phyloP scores from a whole-genome alignment of 108 stramenopile species.

The Fistulifera solaris region DNA sequence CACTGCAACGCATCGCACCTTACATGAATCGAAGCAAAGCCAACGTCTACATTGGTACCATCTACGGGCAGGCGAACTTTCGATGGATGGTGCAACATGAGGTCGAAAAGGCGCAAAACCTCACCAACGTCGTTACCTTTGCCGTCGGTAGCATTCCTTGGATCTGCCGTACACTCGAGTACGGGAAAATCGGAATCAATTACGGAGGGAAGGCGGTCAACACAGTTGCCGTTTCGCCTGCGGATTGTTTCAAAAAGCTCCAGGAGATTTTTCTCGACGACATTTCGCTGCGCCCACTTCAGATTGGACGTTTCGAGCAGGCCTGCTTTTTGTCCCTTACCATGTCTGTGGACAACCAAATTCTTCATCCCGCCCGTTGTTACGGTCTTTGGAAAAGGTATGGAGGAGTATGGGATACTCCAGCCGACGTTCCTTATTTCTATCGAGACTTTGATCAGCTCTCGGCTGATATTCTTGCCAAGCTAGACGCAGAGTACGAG shows the following conservation, averaged over 20 bases:
- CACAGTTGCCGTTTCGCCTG: too few species aligned
- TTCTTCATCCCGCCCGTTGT: slow-evolving; percentile 37
- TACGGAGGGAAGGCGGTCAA: too few species aligned
- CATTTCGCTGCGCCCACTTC: too few species aligned
- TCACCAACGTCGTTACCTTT: slow-evolving; percentile 28
- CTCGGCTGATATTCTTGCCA: slow-evolving; percentile 23
- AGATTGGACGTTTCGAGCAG: too few species aligned
- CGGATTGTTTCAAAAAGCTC: too few species aligned
- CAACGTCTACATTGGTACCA: slow-evolving; percentile 37
- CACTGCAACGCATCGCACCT: slow-evolving; percentile 29
- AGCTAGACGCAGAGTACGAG: slow-evolving; percentile 31
- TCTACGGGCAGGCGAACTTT: slow-evolving; percentile 43
- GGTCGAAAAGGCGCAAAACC: slow-evolving; percentile 13
- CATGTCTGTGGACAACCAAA: too few species aligned
- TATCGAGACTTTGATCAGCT: slow-evolving; percentile 41
- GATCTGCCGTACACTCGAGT: too few species aligned
- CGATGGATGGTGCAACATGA: slow-evolving; percentile 57
- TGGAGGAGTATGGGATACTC: slow-evolving; percentile 16
- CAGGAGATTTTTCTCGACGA: too few species aligned
- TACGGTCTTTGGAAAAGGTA: slow-evolving; percentile 43
- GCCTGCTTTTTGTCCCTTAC: too few species aligned
- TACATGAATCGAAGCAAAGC: slow-evolving; percentile 26
- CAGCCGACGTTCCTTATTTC: slow-evolving; percentile 34
- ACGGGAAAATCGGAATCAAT: too few species aligned
- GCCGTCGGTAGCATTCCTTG: slow-evolving; percentile 41